These are phyloP conservation scores for Trichophyton schoenleinii DNA, from an alignment of 2,329 filamentous ascomycete genomes.

Conservation along the genomic window DNA sequence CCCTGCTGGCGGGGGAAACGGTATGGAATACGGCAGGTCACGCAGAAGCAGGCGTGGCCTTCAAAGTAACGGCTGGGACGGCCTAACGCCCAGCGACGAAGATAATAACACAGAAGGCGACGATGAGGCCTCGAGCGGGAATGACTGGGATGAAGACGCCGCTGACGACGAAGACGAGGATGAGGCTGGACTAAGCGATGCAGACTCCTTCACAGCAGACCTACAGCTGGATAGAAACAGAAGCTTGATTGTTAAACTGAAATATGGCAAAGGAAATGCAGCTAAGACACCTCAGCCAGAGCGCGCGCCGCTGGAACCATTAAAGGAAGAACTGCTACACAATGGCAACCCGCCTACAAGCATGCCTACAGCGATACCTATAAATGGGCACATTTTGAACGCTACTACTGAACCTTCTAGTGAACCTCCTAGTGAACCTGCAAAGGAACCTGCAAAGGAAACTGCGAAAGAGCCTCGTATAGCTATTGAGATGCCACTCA, in stretches of 20 bases:
- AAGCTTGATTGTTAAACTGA: slow-evolving; percentile 64
- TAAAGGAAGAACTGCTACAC: neutral
- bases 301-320: no score
- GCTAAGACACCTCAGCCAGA: neutral
- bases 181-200: slow-evolving; percentile 33
- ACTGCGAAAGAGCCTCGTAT: neutral
- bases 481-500: neutral
- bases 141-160: slow-evolving; percentile 62
- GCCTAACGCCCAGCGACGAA: slow-evolving; percentile 15
- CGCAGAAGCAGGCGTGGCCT: slow-evolving; percentile 21
- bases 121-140: slow-evolving; percentile 47
- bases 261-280: slow-evolving; percentile 17
- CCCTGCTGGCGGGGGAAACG: slow-evolving; percentile 36
- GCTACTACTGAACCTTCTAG: neutral
- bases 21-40: slow-evolving; percentile 29
- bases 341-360: neutral
- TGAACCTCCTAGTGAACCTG: neutral
- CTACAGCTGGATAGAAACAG: slow-evolving; percentile 42
- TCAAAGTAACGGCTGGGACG: neutral
- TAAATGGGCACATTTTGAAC: neutral
- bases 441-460: neutral
- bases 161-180: slow-evolving; percentile 40
- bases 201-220: slow-evolving; percentile 20
- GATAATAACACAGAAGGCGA: slow-evolving; percentile 49
- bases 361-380: neutral